phyloP scores from a whole-genome alignment of 1,284 basidiomycete species.

The Ustilago vetiveriae region DNA sequence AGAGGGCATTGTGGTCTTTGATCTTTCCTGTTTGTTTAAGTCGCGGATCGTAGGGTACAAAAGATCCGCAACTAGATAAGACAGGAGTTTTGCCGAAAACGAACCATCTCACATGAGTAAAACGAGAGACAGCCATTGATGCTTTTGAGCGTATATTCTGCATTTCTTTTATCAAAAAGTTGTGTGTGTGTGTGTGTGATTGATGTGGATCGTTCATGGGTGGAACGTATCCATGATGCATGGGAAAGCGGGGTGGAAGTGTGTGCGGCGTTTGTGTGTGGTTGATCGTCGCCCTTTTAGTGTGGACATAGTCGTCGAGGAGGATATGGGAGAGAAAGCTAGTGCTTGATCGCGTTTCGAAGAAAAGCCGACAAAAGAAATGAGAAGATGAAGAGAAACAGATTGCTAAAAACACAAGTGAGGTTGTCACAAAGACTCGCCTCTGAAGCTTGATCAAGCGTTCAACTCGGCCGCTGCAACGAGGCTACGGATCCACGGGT shows the following conservation, averaged over 20 bases:
- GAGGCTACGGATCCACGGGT: conserved; percentile 15
- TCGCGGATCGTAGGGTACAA: conserved; percentile 33
- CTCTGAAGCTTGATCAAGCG: conserved; percentile 1
- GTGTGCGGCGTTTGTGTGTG: conserved; percentile 3
- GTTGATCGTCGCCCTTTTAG: conserved; percentile 13
- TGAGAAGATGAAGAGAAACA: conserved; percentile 19
- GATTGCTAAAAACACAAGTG: conserved; percentile 50
- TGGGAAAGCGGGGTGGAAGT: neutral
- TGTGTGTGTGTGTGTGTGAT: conserved; percentile 5
- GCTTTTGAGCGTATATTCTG: conserved; percentile 32
- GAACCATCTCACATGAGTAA: neutral
- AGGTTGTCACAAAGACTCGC: neutral
- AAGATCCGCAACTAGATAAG: conserved; percentile 45
- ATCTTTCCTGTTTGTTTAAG: conserved; percentile 61
- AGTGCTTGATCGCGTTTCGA: conserved; percentile 1
- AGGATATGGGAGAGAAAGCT: neutral
- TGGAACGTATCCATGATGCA: conserved; percentile 22
- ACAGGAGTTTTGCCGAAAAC: conserved; percentile 21
- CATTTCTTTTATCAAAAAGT: conserved; percentile 45
- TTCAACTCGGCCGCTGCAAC: neutral
- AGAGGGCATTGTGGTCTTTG: neutral
- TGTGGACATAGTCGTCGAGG: conserved; percentile 1
- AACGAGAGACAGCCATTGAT: neutral
- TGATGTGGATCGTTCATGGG: conserved; percentile 10
- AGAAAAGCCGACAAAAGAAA: conserved; percentile 37